Base-by-base conservation (phyloP, 441 rosid species). In the Erodium texanum region DNA sequence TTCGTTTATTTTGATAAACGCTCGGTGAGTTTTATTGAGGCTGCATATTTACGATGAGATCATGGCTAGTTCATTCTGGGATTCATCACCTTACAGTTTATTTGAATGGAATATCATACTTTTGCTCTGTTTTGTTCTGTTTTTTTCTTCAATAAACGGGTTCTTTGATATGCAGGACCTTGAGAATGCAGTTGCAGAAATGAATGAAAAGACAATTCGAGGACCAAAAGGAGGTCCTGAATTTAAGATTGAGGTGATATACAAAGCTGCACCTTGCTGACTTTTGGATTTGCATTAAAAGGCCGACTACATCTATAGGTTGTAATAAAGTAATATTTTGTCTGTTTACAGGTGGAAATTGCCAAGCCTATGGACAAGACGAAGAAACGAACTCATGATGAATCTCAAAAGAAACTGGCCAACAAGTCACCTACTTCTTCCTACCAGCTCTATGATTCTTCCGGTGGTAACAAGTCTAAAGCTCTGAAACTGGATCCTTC, bases 351-450 rank as follows among this genome's bases (percentile, higher is more conserved):
- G 67, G 50, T 64, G 48, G 67, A 64, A 64, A 45, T 64, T 64
- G 67, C 67, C 19, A 64, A 20, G 67, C 67, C 67, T 8, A 64
- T 64, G 67, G 67, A 64, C 50, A 64, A 64, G 48, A 18, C 14
- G n/a, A 64, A 36, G 24, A 64, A 64, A 64, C 50, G 67, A 36
- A 36, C 50, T 64, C 67, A 19, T 64, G 67, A 36, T 64, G 67
- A 64, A 64, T 64, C 50, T 36, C 67, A 64, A 64, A 64, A 22
- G 24, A 64, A 64, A 34, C 45, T 24, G 22, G 19, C 24, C 15
- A 36, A 41, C 24, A 64, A 36, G 24, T 10, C 67, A 19, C 66
- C 66, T 24, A 15, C 18, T 63, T 7, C 12, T 29, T n/a, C 66
- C 43, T 24, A 29, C 22, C 43, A 24, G 43, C 66, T 29, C 41